phyloP scores from a whole-genome alignment of 2,329 filamentous ascomycete genomes.

The Aureobasidium leucospermi region DNA sequence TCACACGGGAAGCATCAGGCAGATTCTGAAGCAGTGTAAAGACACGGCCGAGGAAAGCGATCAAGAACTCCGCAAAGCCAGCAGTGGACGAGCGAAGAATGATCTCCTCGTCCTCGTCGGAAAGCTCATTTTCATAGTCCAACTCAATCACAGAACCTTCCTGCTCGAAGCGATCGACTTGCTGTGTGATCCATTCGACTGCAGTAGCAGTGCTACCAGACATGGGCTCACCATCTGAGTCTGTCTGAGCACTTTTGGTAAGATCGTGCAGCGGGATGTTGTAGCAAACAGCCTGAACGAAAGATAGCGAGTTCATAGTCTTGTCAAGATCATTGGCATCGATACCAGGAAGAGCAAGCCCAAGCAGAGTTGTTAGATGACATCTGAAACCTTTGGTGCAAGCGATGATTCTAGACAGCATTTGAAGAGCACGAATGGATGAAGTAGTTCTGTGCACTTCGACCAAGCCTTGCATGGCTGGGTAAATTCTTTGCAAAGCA shows the following conservation, averaged over 20 bases:
- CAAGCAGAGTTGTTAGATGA: conserved; percentile 89
- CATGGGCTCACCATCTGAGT: conserved; percentile 26
- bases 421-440: conserved; percentile 83
- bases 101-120: conserved; percentile 75
- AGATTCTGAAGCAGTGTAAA: conserved; percentile 94
- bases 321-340: conserved; percentile 97
- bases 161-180: conserved; percentile 88
- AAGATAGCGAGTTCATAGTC: conserved; percentile 87
- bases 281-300: conserved; percentile 92
- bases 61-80: conserved; percentile 85
- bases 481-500: conserved; percentile 91
- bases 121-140: conserved; percentile 74
- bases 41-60: conserved; percentile 84
- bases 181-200: conserved; percentile 85
- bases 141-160: conserved; percentile 80
- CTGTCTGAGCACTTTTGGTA: conserved; percentile 46
- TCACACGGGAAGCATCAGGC: conserved; percentile 79
- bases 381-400: conserved; percentile 93
- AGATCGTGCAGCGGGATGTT: conserved; percentile 89
- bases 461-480: conserved; percentile 89
- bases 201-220: conserved; percentile 50
- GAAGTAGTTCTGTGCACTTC: conserved; percentile 96
- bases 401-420: conserved; percentile 84
- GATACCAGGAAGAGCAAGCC: conserved; percentile 85
- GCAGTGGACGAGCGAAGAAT: conserved; percentile 92